Percentiles rank a stretch among this genome's conserved stretches.
Conservation (phyloP, 169 alveolate species). For the Neospora caninum region DNA sequence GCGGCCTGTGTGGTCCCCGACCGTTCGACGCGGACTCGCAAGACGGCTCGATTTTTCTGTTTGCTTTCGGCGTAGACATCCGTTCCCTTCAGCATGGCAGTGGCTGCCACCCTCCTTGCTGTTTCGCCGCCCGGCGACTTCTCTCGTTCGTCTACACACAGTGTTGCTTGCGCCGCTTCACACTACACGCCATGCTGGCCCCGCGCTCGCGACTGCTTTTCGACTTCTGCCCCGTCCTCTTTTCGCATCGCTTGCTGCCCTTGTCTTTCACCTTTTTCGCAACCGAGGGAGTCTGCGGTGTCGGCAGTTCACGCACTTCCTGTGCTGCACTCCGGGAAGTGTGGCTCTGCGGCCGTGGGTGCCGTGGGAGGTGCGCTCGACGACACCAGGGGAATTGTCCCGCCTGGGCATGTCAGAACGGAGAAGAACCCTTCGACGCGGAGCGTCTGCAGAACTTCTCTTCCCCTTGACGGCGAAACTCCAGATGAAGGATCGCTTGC, state of each 20-base stretch:
- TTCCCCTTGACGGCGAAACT: neutral
- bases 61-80: no score
- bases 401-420: neutral
- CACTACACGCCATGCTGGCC: neutral
- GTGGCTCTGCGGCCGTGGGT: no score
- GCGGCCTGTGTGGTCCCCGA: no score
- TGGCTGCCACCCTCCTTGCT: neutral
- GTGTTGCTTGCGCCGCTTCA: neutral
- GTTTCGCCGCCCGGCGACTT: neutral
- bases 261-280: neutral
- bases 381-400: no score
- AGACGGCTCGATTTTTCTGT: no score
- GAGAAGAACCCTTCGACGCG: neutral
- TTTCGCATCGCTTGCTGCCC: neutral
- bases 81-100: neutral
- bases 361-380: no score
- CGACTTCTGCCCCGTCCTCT: neutral
- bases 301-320: no score
- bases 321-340: no score
- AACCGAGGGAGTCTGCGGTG: neutral
- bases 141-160: neutral
- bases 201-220: neutral
- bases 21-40: no score
- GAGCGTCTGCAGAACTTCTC: neutral
- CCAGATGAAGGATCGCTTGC: neutral